A percentile compares a stretch with the other conserved stretches of the same genome.
These are phyloP conservation scores for Hypocrella siamensis DNA, from an alignment of 2,329 filamentous ascomycete species.

Conservation along the genomic window DNA sequence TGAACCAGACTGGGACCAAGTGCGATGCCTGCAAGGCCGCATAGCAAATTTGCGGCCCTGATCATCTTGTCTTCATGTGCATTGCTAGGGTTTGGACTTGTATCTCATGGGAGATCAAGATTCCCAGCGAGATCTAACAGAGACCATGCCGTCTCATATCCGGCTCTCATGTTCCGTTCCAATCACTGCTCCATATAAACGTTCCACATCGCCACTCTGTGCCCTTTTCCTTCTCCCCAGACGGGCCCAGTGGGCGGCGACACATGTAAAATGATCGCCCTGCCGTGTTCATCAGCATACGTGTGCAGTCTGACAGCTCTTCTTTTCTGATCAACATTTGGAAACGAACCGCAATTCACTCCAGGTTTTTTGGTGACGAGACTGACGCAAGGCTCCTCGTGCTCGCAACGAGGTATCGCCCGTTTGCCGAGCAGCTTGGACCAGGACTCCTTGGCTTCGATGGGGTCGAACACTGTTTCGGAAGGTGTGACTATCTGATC, in stretches of 20 bases:
- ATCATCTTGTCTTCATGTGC: too few relatives aligned
- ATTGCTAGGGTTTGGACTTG: neutral
- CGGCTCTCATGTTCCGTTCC: constrained; percentile 24
- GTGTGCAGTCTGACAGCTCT: neutral
- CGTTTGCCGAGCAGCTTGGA: constrained; percentile 66
- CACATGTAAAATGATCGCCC: constrained; percentile 50
- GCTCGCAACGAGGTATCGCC: constrained; percentile 65
- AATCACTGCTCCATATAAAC: constrained; percentile 58
- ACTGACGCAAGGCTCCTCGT: constrained; percentile 73
- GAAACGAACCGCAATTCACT: constrained; percentile 53
- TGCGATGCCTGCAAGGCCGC: neutral
- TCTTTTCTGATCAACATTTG: neutral
- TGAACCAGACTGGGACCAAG: neutral
- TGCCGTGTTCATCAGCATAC: constrained; percentile 9
- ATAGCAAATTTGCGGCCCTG: neutral
- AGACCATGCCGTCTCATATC: too few relatives aligned
- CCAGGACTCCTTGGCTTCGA: constrained; percentile 70
- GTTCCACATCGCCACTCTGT: constrained; percentile 80
- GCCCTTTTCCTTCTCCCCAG: constrained; percentile 67
- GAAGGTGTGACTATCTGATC: constrained; percentile 4
- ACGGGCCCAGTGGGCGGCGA: constrained; percentile 62
- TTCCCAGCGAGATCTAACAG: neutral
- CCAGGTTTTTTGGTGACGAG: constrained; percentile 80
- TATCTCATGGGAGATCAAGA: neutral
- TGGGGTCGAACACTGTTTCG: constrained; percentile 46